Evolutionary conservation across 2,329 filamentous ascomycete genomes (phyloP), one percentile per base, ranked within the genome.

Genomic region (Westerdykella sp.): DNA sequence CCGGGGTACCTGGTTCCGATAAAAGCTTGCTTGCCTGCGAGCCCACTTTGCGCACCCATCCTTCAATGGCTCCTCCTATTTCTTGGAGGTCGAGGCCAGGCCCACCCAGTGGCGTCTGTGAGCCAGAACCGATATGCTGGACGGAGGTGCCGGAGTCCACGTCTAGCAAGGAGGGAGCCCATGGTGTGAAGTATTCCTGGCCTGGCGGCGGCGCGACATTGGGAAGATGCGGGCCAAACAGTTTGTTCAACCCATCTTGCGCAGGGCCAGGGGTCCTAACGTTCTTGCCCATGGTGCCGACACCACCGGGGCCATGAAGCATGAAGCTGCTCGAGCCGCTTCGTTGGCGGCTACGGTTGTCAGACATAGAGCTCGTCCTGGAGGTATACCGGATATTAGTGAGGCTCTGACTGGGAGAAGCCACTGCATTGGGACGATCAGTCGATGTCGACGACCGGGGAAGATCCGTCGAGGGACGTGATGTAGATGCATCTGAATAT

Each of bases 11-110:
- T 43, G 46, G 64, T 52, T 56, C 65, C 34, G 62, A 48, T n/a
- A 68, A 44, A 9, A 66, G 42, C 37, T 63, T 68, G 14, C 62
- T 59, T 4, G 78, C 74, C 58, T 83, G 83, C 5, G 77, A 73
- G 46, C 88, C 87, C 31, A 95, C 82, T 49, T 88, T 87, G 47
- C 90, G 77, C 46, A 97, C 74, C 89, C 93, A 98, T 1, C 83
- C 85, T 68, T 97, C 93, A 23, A 97, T 83, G 2, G 85, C 84
- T 5, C 87, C 85, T 1, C 90, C 89, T 9, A 95, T 83, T 50
- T 90, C 86, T 57, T 95, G 89, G 2, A 97, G 71, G 6, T 73
- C 70, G 16, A 74, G 48, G 14, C 65, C 63, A 18, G 58, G 51
- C 6, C 60, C 57, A 15, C 60, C 54, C 6, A 57, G 39, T 1